phyloP scores from a whole-genome alignment of 441 rosid genomes.

The Omphalea diandra region DNA sequence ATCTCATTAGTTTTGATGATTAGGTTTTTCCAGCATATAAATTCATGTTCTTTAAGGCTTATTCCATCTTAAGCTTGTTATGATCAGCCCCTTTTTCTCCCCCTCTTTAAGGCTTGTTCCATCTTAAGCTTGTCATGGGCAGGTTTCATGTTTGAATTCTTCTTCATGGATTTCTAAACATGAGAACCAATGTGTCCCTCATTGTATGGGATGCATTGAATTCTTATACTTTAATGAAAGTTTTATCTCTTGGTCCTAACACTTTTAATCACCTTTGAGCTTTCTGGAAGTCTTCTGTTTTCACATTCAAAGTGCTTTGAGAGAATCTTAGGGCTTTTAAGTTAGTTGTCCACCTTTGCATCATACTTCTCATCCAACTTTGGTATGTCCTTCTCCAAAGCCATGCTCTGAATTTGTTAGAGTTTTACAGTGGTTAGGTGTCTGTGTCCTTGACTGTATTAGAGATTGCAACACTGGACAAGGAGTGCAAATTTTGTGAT shows the following conservation, averaged over 20 bases:
- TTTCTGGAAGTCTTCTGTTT: not conserved
- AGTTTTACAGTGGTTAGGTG: too few relatives aligned
- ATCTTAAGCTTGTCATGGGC: too few relatives aligned
- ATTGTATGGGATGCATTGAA: not conserved
- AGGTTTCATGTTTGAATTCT: not conserved
- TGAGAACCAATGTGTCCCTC: not conserved
- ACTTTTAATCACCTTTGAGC: not conserved
- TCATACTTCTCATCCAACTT: too few relatives aligned
- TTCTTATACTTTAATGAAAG: not conserved
- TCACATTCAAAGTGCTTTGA: not conserved
- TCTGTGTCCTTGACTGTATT: not conserved
- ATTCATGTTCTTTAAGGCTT: not conserved
- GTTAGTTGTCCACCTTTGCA: too few relatives aligned
- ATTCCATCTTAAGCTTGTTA: too few relatives aligned
- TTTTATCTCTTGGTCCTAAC: not conserved
- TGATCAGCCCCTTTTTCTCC: too few relatives aligned
- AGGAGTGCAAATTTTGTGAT: not conserved
- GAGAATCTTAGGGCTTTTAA: too few relatives aligned
- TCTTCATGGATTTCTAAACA: not conserved
- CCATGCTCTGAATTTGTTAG: too few relatives aligned
- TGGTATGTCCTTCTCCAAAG: too few relatives aligned
- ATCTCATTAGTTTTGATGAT: constrained; percentile 1
- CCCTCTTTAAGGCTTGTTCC: too few relatives aligned
- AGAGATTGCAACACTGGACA: not conserved
- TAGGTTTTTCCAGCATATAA: too few relatives aligned